Evolutionary conservation across 208 protist species (phyloP).

Genomic region (Wallacemonas sp.): DNA sequence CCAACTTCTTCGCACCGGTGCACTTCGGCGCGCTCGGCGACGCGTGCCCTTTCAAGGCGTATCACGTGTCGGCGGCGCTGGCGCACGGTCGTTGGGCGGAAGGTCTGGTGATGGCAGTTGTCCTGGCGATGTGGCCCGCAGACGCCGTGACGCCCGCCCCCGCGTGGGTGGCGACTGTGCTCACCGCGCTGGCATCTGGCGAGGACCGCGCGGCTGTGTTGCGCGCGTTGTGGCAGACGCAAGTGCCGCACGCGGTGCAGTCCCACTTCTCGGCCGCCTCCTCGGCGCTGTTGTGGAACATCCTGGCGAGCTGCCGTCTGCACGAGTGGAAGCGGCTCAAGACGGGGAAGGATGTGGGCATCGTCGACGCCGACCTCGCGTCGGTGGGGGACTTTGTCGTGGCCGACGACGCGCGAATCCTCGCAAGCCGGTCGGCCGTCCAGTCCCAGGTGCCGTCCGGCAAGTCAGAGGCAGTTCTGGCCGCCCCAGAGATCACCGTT

Average conservation of each 20-base stretch:
- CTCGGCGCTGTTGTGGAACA: conserved; percentile 64
- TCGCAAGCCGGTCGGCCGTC: too few species aligned
- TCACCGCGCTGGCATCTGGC: conserved; percentile 30
- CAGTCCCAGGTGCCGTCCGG: background rate
- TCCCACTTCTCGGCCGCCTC: conserved; percentile 28
- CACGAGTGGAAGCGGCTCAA: conserved; percentile 13
- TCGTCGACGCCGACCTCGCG: conserved; percentile 20
- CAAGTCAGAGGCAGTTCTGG: background rate
- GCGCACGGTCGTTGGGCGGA: conserved; percentile 36
- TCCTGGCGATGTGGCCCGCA: conserved; percentile 15
- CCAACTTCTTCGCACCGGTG: conserved; percentile 68
- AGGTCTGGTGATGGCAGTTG: conserved; percentile 58
- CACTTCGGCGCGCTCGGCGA: conserved; percentile 56
- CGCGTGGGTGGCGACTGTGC: conserved; percentile 22
- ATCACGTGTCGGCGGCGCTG: conserved; percentile 62
- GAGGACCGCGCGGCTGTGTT: conserved; percentile 61
- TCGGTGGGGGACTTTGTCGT: conserved; percentile 64
- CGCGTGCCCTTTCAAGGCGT: conserved; percentile 49
- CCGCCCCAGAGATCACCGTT: background rate
- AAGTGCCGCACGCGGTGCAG: conserved; percentile 31
- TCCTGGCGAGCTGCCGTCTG: conserved; percentile 68
- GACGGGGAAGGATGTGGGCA: conserved; percentile 14
- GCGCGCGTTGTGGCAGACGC: conserved; percentile 37
- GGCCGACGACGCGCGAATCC: background rate
- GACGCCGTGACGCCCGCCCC: background rate